These are phyloP conservation scores for Bruguiera gymnorhiza DNA, from an alignment of 345 rosid species.

Conservation along the genomic window DNA sequence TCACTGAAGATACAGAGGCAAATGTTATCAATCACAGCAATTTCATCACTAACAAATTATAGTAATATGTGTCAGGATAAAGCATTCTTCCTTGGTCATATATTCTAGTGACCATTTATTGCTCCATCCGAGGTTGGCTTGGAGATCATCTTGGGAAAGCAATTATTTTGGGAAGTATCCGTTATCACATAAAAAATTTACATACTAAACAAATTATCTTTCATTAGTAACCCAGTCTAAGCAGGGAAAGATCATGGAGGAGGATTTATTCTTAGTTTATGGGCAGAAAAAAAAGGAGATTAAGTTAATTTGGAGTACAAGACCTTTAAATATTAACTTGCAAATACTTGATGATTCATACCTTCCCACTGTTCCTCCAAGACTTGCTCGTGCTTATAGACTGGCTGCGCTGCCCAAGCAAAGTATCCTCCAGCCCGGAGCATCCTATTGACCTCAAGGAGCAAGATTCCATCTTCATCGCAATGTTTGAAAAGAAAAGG, in stretches of 20 bases:
- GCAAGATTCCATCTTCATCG: conserved; percentile 82
- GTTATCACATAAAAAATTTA: background rate
- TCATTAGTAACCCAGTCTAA: background rate
- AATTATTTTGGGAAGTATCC: background rate
- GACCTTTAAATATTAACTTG: conserved; percentile 3
- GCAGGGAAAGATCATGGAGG: background rate
- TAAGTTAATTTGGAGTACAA: background rate
- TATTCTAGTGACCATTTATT: background rate
- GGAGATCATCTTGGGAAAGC: background rate
- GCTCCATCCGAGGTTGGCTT: background rate
- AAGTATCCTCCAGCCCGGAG: conserved; percentile 94
- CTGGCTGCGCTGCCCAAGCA: conserved; percentile 99
- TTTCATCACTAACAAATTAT: background rate
- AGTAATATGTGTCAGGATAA: too few species aligned
- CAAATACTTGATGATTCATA: conserved; percentile 24
- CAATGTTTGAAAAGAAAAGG: conserved; percentile 4
- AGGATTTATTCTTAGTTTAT: background rate
- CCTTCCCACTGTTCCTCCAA: conserved; percentile 97
- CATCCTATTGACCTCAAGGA: conserved; percentile 93
- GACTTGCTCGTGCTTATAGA: conserved; percentile 79
- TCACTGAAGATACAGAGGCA: conserved; percentile 48
- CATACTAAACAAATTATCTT: too few species aligned
- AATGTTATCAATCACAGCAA: background rate
- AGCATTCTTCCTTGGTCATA: too few species aligned
- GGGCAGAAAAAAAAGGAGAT: background rate